Percentiles rank a stretch among this genome's conserved stretches.
phyloP scores from a whole-genome alignment of 2,329 filamentous ascomycete genomes.

The Decorospora gaudefroyi region DNA sequence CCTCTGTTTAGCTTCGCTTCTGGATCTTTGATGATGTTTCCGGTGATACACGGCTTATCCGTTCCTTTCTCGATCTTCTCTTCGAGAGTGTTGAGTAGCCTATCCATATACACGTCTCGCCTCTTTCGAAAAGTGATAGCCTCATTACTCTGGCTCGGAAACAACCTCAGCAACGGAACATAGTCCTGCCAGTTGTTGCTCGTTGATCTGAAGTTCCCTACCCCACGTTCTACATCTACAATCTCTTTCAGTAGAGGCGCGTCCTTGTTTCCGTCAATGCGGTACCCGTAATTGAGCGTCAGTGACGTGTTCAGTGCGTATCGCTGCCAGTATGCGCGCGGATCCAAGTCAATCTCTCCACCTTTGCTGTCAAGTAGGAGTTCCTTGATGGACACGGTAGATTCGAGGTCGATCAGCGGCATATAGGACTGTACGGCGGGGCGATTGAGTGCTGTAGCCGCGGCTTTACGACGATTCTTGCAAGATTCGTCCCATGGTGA shows the following conservation, averaged over 20 bases:
- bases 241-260: slow-evolving; percentile 73
- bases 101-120: slow-evolving; percentile 67
- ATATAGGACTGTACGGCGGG: slow-evolving; percentile 78
- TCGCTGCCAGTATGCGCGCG: slow-evolving; percentile 72
- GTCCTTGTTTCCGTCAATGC: slow-evolving; percentile 72
- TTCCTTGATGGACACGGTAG: slow-evolving; percentile 71
- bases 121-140: slow-evolving; percentile 69
- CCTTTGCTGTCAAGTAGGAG: slow-evolving; percentile 66
- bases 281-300: slow-evolving; percentile 78
- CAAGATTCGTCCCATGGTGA: slow-evolving; percentile 84
- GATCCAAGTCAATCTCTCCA: slow-evolving; percentile 69
- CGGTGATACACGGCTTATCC: slow-evolving; percentile 70
- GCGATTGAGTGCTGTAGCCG: slow-evolving; percentile 76
- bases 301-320: slow-evolving; percentile 77
- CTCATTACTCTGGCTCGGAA: slow-evolving; percentile 64
- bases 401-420: slow-evolving; percentile 80
- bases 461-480: slow-evolving; percentile 75
- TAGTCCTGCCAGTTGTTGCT: slow-evolving; percentile 88
- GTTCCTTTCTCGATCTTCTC: slow-evolving; percentile 65
- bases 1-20: slow-evolving; percentile 70
- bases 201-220: slow-evolving; percentile 76
- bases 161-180: slow-evolving; percentile 71
- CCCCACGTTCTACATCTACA: slow-evolving; percentile 72
- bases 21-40: slow-evolving; percentile 71
- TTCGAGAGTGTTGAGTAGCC: slow-evolving; percentile 63